Base-by-base conservation (phyloP, 176 grass and related monocot species). In the Triticum dicoccoides region DNA sequence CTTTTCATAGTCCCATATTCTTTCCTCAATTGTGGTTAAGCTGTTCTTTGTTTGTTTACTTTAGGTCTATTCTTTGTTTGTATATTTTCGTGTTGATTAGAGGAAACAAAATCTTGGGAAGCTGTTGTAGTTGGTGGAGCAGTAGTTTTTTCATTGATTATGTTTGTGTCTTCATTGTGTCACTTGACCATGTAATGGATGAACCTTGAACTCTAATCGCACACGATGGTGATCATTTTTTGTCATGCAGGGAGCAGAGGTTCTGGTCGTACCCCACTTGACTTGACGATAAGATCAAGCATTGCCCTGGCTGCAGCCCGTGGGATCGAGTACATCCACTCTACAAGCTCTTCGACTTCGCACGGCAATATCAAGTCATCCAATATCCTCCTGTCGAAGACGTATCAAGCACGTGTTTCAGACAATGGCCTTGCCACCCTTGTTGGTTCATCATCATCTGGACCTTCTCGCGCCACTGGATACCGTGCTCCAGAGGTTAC, bases 331-430 rank as follows among this genome's bases (percentile, higher is more conserved):
- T 92, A 95, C 91, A 91, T 97, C 65, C 95, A 97, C 88, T 97
- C 92, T 2, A 85, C 62, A 1, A 87, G 84, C 24, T 94, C 95
- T 17, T 78, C 13, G 11, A 77, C 89, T 51, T 80, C 89, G 49
- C 95, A 97, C 3, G 95, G 95, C 64, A 97, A 93, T 71, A 95
- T 97, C 76, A 97, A 92, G 87, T 97, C 92, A 47, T 97, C 95
- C 25, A 97, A 97, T 75, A 83, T 97, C 82, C 92, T 97, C 18
- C 85, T 97, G 15, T 69, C 56, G 15, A 86, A 80, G 38, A 82
- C 90, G 3, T 80, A 86, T 24, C 64, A 89, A 82, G 86, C 92
- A 20, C 90, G 87, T 70, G 76, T 97, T 20, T 89, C 95, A 32
- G 95, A 97, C 69, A 94, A 88, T 18, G 84, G 89, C n/a, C 88